Base-by-base conservation (phyloP, 805 yeast genomes). In the Dipodascus geniculatus region DNA sequence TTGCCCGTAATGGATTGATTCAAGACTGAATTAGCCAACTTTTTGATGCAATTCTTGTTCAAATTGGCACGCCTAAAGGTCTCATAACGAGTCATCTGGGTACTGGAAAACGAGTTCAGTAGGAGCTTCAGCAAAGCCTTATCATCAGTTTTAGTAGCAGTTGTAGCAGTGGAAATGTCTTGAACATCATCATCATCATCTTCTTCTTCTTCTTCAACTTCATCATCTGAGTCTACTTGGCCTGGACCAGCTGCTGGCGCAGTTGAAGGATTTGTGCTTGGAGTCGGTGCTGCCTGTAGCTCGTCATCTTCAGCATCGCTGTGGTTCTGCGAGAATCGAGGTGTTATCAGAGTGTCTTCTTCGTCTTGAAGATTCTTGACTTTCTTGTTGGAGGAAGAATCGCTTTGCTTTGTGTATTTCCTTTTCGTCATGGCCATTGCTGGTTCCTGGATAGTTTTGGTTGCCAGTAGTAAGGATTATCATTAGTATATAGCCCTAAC, bases 71-170 rank as follows among this genome's bases (percentile, higher is more conserved):
- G 74, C 58, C 96, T 76, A 68, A 82, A 89, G 22, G 85, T 85
- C 65, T 89, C 96, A 67, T 88, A 91, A 51, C 96, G 70, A 54
- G 83, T 82, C 82, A 86, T 82, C 64, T 91, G 97, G 24, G 82
- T 86, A n/a, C 78, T 79, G 58, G 85, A 84, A 65, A 91, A 79
- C 58, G 82, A 80, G 20, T 87, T 79, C 55, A 89, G 77, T 57
- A 90, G 71, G 23, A 88, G 62, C 53, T 65, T 62, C 68, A 68
- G 65, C 71, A 31, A 58, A 24, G n/a, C 61, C 66, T 47, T 62
- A n/a, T 48, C 33, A 16, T 44, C 48, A 14, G 48, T 47, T 16
- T 52, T 24, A 31, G 23, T 17, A 3, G 23, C 49, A 16, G 38
- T 33, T 11, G 48, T 49, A 2, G 20, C 49, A 16, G 23, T 19